Evolutionary conservation across 1,284 basidiomycete species (phyloP), one percentile per base, ranked within the genome.

Genomic region (Cryptococcus hybrid): DNA sequence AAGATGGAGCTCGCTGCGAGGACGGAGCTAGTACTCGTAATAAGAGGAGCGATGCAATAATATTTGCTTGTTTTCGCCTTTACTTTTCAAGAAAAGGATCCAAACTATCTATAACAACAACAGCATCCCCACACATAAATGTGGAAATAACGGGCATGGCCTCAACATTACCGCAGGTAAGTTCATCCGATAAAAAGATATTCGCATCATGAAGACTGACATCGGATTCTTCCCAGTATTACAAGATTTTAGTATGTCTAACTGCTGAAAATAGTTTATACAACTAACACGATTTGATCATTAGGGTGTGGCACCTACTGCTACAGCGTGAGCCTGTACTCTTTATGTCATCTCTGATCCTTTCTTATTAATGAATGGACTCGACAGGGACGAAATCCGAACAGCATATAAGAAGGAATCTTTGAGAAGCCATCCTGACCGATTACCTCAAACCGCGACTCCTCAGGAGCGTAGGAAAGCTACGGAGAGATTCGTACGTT

Each of bases 351-450:
- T 42, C 42, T 43, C 8, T 35, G 39, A 24, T 35, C 9, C 24
- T 7, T 51, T 34, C 18, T 52, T 40, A 15, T 11, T 18, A 37
- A 34, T 12, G 13, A 15, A 24, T 48, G 30, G 30, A 30, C 30
- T 30, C 30, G 3, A 30, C 3, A 59, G 56, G 30, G 77, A 78
- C 45, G 73, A 78, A 54, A 75, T 79, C 56, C 70, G 76, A 36
- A 56, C 66, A 15, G 78, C 78, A 5, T 79, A 79, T 64, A 75
- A 75, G 60, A 64, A 67, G 46, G 75, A 75, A 52, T 73, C 73
- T 60, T 66, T 62, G 64, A 89, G 88, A 77, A 91, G 89, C 3
- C 93, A 97, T 74, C 93, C 94, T 1, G 93, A 97, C 76, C 82
- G 92, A 58, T 81, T 94, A 46, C 82, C 82, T n/a, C 64, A 59